Base-by-base conservation (phyloP, 768 basidiomycete genomes). In the Russula sp. region DNA sequence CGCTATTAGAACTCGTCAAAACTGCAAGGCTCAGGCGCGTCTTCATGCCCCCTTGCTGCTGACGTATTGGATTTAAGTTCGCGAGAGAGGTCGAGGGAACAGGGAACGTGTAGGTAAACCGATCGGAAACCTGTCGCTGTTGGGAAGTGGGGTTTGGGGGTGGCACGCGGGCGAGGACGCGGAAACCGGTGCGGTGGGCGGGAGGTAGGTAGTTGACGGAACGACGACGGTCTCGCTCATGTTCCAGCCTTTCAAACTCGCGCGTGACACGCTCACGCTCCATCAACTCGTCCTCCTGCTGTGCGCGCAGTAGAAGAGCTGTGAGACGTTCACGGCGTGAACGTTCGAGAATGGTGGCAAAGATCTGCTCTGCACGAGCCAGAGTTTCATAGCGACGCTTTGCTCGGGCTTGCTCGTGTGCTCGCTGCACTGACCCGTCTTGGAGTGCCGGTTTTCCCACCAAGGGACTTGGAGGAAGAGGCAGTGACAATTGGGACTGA, bases 21-120 rank as follows among this genome's bases (percentile, higher is more conserved):
- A 49, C 32, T n/a, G 43, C 16, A n/a, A 49, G 45, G 16, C 20
- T 57, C 43, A 36, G 20, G 42, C 60, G 66, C 8, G 59, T 45
- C 52, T 41, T 60, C 29, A 45, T 41, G 13, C 36, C 16, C 13
- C 64, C 60, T 46, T 58, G 51, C 3, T 38, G 59, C 45, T 49
- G 49, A 20, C 59, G 63, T 36, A 48, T 38, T 25, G 50, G 34
- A 22, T 16, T 29, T 32, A 46, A 35, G 6, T 38, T 57, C 5
- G 56, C 13, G 18, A 51, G 39, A 58, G 61, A 54, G 1, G 52
- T 35, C 34, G 58, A 42, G n/a, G 60, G 29, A 29, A 60, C 16
- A 5, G 66, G 66, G 34, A 67, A 57, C 9, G 64, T 14, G 43
- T 67, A 67, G 14, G 64, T 65, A 22, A 67, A 65, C n/a, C 56